phyloP scores from a whole-genome alignment of 2,329 filamentous ascomycete species.

The Xylaria sp. region DNA sequence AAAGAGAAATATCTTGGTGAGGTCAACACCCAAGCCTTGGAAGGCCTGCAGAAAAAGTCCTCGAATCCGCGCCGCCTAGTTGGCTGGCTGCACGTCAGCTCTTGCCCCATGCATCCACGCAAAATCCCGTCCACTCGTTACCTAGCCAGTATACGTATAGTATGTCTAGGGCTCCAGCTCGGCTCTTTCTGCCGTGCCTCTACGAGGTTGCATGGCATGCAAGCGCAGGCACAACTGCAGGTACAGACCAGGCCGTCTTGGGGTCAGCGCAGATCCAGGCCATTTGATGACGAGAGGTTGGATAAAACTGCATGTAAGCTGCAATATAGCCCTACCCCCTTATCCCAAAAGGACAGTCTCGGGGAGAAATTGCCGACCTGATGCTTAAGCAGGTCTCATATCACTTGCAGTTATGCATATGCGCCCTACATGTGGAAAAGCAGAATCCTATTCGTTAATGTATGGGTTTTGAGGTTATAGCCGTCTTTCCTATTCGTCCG shows the following conservation, averaged over 20 bases:
- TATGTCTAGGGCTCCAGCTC: constrained; percentile 11
- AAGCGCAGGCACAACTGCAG: constrained; percentile 17
- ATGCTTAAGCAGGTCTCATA: neutral
- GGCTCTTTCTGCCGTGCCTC: constrained; percentile 10
- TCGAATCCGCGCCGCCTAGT: constrained; percentile 11
- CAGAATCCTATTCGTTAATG: constrained; percentile 15
- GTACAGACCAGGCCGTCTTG: constrained; percentile 12
- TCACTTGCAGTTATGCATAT: constrained; percentile 7
- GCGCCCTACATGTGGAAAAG: neutral
- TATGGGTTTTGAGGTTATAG: neutral
- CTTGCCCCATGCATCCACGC: constrained; percentile 15
- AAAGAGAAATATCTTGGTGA: neutral
- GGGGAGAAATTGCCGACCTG: neutral
- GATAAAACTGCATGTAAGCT: constrained; percentile 12
- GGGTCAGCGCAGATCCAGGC: neutral
- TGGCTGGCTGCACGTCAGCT: constrained; percentile 30
- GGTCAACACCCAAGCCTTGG: neutral
- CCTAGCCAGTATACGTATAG: no score
- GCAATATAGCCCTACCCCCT: constrained; percentile 15
- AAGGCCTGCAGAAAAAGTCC: constrained; percentile 19
- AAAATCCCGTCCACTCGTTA: constrained; percentile 7
- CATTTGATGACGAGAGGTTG: constrained; percentile 16
- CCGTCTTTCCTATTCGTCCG: neutral
- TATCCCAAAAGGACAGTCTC: neutral
- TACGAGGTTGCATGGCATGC: constrained; percentile 2